A percentile compares a stretch with the other conserved stretches of the same genome.
Conservation (phyloP, 352 stramenopile genomes). For the Globisporangium parvum region DNA sequence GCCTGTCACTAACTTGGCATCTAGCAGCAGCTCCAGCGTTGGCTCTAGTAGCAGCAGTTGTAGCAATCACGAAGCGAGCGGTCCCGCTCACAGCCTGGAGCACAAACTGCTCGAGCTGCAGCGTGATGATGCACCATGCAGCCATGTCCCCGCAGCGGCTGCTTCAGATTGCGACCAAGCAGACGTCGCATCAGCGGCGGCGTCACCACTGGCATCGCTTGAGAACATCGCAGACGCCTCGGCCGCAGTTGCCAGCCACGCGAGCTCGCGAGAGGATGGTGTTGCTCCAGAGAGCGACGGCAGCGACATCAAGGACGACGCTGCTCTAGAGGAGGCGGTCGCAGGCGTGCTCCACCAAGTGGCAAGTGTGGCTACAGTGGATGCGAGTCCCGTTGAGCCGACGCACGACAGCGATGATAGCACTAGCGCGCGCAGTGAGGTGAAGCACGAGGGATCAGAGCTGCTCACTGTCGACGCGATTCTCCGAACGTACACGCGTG, state of each 20-base stretch:
- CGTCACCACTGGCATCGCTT: background rate
- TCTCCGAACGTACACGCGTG: constrained; percentile 37
- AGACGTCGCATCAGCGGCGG: background rate
- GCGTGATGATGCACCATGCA: too few relatives aligned
- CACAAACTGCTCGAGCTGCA: too few relatives aligned
- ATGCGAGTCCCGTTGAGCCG: background rate
- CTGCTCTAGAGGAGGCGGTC: too few relatives aligned
- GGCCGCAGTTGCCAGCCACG: too few relatives aligned
- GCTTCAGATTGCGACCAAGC: background rate
- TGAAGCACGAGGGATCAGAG: background rate
- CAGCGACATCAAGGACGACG: too few relatives aligned
- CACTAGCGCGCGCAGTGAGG: background rate
- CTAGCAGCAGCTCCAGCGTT: background rate
- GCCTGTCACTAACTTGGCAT: background rate
- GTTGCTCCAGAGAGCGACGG: too few relatives aligned
- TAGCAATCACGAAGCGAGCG: background rate
- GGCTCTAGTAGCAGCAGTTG: background rate
- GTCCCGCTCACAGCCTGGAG: too few relatives aligned
- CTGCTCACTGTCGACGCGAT: constrained; percentile 27
- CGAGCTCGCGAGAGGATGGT: too few relatives aligned
- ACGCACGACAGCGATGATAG: background rate
- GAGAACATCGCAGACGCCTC: background rate
- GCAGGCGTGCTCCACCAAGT: too few relatives aligned
- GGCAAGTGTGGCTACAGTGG: too few relatives aligned
- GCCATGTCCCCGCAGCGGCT: background rate